Evolutionary conservation across 305 asterid genomes (phyloP), one percentile per base, ranked within the genome.

Genomic region (Fraxinus paxiana): DNA sequence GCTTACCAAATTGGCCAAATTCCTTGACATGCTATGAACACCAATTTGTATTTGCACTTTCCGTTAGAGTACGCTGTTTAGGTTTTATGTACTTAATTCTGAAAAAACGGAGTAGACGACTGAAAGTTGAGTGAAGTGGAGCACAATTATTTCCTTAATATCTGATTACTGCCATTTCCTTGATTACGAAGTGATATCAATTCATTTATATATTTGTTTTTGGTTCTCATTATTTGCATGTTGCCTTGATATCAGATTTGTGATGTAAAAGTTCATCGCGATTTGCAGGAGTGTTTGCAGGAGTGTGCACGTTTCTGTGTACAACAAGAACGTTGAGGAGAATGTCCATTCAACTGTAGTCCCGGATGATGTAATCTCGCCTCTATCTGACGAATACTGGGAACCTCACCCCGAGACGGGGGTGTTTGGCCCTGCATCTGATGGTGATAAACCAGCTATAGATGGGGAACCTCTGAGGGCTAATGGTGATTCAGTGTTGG

Each of bases 351-450:
- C 90, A 37, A 73, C 86, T 10, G 83, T 86, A 80, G 91, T 91
- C 30, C 94, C 98, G 0, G 97, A 94, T 56, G 56, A 91, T 73
- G 85, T 90, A 37, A 90, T 90, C 83, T 82, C 86, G 5, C 15
- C 87, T 41, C 86, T 79, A n/a, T 87, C 92, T 0, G 93, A 85
- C 1, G 77, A 87, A 17, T 93, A 90, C 89, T 93, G 98, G 98
- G 86, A 79, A 78, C 98, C 98, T n/a, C 94, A 95, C 84, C 98
- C 98, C 31, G 78, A 91, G 79, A 95, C 97, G 0, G 97, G 98
- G 61, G 97, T 95, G 69, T 95, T 95, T 48, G 92, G 93, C 63
- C 98, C 98, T 0, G 77, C 93, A 30, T 77, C 84, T 8, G 91
- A 89, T 38, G 13, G 0, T 54, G 83, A 87, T 81, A 82, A 79